Evolutionary conservation across 1,139 yeast species (phyloP), one percentile per base, ranked within the genome.

Genomic region (Zygosaccharomyces pseudobailii): DNA sequence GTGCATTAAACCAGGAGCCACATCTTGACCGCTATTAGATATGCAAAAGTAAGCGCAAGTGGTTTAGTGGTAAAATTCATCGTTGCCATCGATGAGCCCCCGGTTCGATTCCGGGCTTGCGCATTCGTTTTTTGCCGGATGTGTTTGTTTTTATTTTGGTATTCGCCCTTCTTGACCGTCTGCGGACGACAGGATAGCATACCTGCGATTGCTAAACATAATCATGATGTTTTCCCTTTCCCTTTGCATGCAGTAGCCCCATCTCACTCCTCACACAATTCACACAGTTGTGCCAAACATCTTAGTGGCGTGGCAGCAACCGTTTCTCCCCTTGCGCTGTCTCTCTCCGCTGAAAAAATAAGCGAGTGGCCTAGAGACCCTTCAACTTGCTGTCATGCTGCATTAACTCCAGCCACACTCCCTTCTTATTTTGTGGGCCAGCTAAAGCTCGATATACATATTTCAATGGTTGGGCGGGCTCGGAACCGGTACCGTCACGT

Each of bases 21-120:
- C 17, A 13, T 13, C 17, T 13, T 13, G n/a, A n/a, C n/a, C n/a
- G n/a, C n/a, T n/a, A n/a, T n/a, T n/a, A n/a, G n/a, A n/a, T n/a
- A n/a, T n/a, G n/a, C n/a, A n/a, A n/a, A n/a, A n/a, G 9, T 8
- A 27, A 42, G 50, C 48, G 50, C 50, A 44, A 47, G 47, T 47
- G 50, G 50, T 47, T 47, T 47, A 47, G 50, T 47, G 50, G 50
- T 47, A 47, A 47, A 47, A 47, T 47, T 46, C 50, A 47, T 37
- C 50, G 50, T 47, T 47, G 50, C 50, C 50, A 47, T 47, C 50
- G 48, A 37, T 47, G 50, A 46, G 50, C 50, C 50, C 50, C 50
- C 47, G 50, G 50, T 47, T 47, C 50, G 50, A 47, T 47, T 47
- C 50, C 50, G 50, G 50, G 50, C 45, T 47, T 47, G 50, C 50